Conservation (phyloP, 164 flowering plant species). For the Buxus sempervirens region DNA sequence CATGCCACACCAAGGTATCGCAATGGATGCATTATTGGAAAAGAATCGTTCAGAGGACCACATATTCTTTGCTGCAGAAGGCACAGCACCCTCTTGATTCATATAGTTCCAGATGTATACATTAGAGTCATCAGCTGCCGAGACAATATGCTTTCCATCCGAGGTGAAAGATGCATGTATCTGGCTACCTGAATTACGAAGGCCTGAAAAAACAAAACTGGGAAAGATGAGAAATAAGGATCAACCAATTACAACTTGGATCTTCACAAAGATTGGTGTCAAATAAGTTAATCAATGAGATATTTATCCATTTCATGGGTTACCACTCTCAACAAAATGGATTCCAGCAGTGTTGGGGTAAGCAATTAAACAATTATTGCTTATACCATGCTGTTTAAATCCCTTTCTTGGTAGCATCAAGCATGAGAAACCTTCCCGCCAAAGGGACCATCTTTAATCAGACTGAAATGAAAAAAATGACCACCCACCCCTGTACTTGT, state of each 20-base stretch:
- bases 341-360: background rate
- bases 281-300: background rate
- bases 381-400: background rate
- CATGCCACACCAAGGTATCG: slow-evolving; percentile 75
- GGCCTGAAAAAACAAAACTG: slow-evolving; percentile 27
- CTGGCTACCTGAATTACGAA: slow-evolving; percentile 46
- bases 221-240: background rate
- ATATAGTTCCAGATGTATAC: slow-evolving; percentile 63
- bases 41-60: slow-evolving; percentile 58
- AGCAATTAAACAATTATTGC: too few species aligned
- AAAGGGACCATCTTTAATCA: background rate
- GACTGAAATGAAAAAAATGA: slow-evolving; percentile 2
- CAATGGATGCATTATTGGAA: slow-evolving; percentile 54
- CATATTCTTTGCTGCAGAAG: slow-evolving; percentile 35
- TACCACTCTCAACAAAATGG: background rate
- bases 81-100: slow-evolving; percentile 21
- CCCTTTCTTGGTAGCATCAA: background rate
- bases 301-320: background rate
- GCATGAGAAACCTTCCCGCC: background rate
- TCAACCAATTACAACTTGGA: too few species aligned
- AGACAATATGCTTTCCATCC: slow-evolving; percentile 71
- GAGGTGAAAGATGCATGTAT: slow-evolving; percentile 59
- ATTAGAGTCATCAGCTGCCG: slow-evolving; percentile 65
- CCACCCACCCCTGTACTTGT: slow-evolving; percentile 57
- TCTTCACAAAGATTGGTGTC: background rate